Base-by-base conservation (phyloP, 1,284 basidiomycete genomes). In the Naganishia sp. region DNA sequence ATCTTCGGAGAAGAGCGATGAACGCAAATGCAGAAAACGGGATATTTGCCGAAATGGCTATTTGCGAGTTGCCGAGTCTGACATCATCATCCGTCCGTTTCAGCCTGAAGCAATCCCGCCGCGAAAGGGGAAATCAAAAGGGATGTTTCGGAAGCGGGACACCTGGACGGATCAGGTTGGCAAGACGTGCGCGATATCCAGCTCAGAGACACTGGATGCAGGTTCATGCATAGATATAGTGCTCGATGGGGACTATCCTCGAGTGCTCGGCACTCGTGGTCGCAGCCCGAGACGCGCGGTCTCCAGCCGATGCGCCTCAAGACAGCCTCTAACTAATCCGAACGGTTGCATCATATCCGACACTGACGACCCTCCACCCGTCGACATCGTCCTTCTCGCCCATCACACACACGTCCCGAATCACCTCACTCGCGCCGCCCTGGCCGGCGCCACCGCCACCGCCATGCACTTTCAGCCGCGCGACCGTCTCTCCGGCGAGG, bases 291-390 rank as follows among this genome's bases (percentile, higher is more conserved):
- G 28, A 28, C 28, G 28, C 28, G 36, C 36, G 36, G 9, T 7
- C 36, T 39, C 13, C 36, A 3, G 36, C 10, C 13, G 7, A 9
- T 9, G 13, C 36, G 13, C 13, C 36, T 39, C 36, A 2, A 13
- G 9, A 7, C 13, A 39, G 2, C 6, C 36, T 5, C 48, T 61
- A 61, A 36, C 48, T 52, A 16, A 61, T 61, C 36, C 59, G 39
- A 25, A 80, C 68, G 11, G 70, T 68, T 11, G 75, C 69, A 64
- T 80, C 79, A 55, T 80, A 80, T 0, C 79, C 79, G 0, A 79
- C 77, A 60, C 75, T 77, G 31, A 80, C 71, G 11, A 75, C 73
- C 64, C 74, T 72, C 75, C 75, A 79, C 13, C 52, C 63, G 0
- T 65, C 70, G 1, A 53, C 71, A 2, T 48, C 61, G 11, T 57